Conservation (phyloP, 2,329 filamentous ascomycete genomes). For the Gaeumannomyces tritici region DNA sequence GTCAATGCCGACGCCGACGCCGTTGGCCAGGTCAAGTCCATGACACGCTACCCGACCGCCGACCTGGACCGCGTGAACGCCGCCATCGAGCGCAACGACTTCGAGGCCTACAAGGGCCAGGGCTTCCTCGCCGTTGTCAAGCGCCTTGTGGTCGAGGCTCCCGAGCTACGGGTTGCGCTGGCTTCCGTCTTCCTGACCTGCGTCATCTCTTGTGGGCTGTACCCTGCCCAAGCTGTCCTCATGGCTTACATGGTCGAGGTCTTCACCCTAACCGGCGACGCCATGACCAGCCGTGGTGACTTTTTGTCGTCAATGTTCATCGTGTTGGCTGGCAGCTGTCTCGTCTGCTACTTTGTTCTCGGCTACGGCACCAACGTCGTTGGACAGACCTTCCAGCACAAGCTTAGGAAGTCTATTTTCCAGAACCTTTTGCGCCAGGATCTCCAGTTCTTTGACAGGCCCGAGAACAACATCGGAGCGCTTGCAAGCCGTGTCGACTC, state of each 20-base stretch:
- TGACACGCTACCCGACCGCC: slow-evolving; percentile 11
- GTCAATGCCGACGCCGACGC: neutral
- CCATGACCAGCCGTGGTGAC: slow-evolving; percentile 29
- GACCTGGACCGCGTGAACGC: slow-evolving; percentile 6
- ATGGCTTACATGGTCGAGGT: slow-evolving; percentile 30
- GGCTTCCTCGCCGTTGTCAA: slow-evolving; percentile 8
- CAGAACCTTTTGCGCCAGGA: slow-evolving; percentile 85
- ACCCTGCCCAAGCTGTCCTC: slow-evolving; percentile 33
- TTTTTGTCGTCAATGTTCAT: slow-evolving; percentile 47
- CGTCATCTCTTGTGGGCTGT: slow-evolving; percentile 20
- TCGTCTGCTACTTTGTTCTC: slow-evolving; percentile 31
- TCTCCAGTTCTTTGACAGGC: slow-evolving; percentile 80
- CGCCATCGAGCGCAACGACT: slow-evolving; percentile 11
- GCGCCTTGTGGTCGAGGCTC: slow-evolving; percentile 7
- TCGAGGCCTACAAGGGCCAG: slow-evolving; percentile 9
- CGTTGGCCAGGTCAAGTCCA: slow-evolving; percentile 10
- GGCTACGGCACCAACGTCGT: slow-evolving; percentile 22
- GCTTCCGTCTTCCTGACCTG: slow-evolving; percentile 4
- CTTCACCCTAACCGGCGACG: slow-evolving; percentile 21
- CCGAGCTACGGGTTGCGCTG: slow-evolving; percentile 10
- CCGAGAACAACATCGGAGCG: slow-evolving; percentile 82
- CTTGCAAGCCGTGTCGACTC: slow-evolving; percentile 79
- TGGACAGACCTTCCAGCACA: slow-evolving; percentile 12
- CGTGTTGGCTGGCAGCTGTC: slow-evolving; percentile 28
- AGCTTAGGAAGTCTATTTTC: slow-evolving; percentile 44